Evolutionary conservation across 805 yeast species (phyloP), one percentile per base, ranked within the genome.

Genomic region (Saturnispora sanitii): DNA sequence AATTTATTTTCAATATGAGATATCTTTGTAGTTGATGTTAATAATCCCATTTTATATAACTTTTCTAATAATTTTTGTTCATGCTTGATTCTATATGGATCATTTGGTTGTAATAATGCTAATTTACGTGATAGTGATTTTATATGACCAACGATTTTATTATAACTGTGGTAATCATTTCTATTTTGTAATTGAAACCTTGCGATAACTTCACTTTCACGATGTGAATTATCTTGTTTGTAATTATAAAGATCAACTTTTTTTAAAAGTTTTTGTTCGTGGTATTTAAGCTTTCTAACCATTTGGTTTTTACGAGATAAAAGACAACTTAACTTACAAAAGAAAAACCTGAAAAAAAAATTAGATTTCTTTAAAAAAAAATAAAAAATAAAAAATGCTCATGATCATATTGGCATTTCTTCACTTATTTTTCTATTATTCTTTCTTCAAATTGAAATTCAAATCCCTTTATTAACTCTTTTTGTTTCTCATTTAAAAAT

Each of bases 181-280:
- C 98, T 75, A 58, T 88, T 83, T 58, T 87, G 95, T 35, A 92
- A 73, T 58, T 90, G 96, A 61, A 88, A 92, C 40, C 84, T 81
- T 52, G 94, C 73, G 95, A 92, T 92, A 26, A 92, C 95, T 61
- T 84, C 90, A n/a, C 94, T 79, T 52, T 90, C 98, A 51, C 98
- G 70, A 61, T 92, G 98, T 23, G 90, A 86, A 42, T 82, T 79
- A 59, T 92, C 98, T 54, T 86, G 94, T 61, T 92, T 92, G 96
- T 97, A 92, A 61, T 92, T 94, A 38, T 86, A 82, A 66, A 92
- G 86, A 58, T 92, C 96, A 40, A 92, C 97, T 62, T 92, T 92
- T 68, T 83, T 87, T 54, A 92, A 74, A 54, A 92, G 76, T 64
- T 87, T 88, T 70, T 84, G 82, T 73, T 92, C 98, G 63, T 92